Evolutionary conservation across 352 stramenopile species (phyloP).

Genomic region (Blastocystis sp.): DNA sequence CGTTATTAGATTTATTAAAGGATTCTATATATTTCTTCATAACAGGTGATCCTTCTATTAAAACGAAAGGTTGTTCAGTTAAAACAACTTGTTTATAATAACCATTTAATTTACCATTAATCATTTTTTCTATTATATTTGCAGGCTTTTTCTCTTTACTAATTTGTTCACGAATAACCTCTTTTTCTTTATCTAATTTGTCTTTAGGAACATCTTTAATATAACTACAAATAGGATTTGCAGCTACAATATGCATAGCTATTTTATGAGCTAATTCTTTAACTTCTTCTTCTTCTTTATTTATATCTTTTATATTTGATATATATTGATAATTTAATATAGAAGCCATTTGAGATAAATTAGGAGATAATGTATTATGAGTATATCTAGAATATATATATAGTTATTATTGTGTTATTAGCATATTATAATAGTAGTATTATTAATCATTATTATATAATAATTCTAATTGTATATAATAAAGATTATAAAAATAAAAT

Average conservation of each 20-base stretch:
- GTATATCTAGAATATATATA: constrained; percentile 8
- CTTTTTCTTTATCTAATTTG: constrained; percentile 7
- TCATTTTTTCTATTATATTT: constrained; percentile 38
- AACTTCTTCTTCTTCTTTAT: neutral
- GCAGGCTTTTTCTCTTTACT: constrained; percentile 35
- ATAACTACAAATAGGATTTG: constrained; percentile 12
- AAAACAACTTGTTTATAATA: constrained; percentile 35
- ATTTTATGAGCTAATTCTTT: constrained; percentile 17
- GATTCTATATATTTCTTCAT: constrained; percentile 20
- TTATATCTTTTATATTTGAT: neutral
- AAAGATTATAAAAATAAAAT: no score
- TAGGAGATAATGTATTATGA: constrained; percentile 21
- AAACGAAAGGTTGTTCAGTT: constrained; percentile 35
- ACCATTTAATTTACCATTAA: constrained; percentile 23
- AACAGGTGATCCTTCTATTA: constrained; percentile 22
- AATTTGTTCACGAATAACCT: constrained; percentile 19
- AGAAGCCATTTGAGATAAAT: constrained; percentile 33
- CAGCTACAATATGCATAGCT: constrained; percentile 30
- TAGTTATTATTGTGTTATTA: no score
- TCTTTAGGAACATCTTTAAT: constrained; percentile 8
- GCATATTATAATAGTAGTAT: no score
- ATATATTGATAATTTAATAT: constrained; percentile 1
- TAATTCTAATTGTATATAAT: no score
- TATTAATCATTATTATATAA: no score
- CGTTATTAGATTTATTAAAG: constrained; percentile 1